Base-by-base conservation (phyloP, 2,329 filamentous ascomycete species). In the Trichoderma simmonsii region DNA sequence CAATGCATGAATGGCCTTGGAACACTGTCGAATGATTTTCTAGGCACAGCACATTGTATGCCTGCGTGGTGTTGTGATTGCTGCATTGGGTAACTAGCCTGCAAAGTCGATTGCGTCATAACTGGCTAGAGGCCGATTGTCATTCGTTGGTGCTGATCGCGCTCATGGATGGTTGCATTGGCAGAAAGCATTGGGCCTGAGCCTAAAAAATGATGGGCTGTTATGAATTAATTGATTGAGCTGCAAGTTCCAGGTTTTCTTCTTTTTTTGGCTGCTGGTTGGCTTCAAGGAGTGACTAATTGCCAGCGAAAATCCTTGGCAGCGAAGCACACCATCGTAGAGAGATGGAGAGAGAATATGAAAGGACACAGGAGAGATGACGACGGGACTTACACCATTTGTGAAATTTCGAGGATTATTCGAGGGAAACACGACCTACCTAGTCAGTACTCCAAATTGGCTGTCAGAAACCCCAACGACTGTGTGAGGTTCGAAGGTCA, bases 51-150 rank as follows among this genome's bases (percentile, higher is more conserved):
- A 24, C 18, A 43, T 43, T 43, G 39, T 43, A 43, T 43, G 15
- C 39, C 6, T 54, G 48, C 2, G 3, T 60, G 28, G 18, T 60
- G 30, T 21, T 9, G 39, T 62, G 67, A 54, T 62, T 48, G 59
- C 56, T 54, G 14, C 3, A 54, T 70, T 18, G 39, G 67, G 67
- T 24, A 54, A 43, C 39, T n/a, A 0, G 57, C 57, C 39, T 12
- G 1, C 1, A 51, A 34, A 70, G 21, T 71, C 30, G 60, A 71
- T 71, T 60, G 62, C 59, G 68, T 64, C 68, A 71, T 71, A 39
- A 14, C 59, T 71, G 68, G 60, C 67, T 56, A 43, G 30, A 34
- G 15, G 15, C n/a, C 12, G 24, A 60, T 30, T 43, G 60, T 14
- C n/a, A 64, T 64, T 71, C 48, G 68, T 59, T 62, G 57, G 39